Evolutionary conservation across 495 filamentous ascomycete species (phyloP).

Genomic region (Cercophora newfieldiana): DNA sequence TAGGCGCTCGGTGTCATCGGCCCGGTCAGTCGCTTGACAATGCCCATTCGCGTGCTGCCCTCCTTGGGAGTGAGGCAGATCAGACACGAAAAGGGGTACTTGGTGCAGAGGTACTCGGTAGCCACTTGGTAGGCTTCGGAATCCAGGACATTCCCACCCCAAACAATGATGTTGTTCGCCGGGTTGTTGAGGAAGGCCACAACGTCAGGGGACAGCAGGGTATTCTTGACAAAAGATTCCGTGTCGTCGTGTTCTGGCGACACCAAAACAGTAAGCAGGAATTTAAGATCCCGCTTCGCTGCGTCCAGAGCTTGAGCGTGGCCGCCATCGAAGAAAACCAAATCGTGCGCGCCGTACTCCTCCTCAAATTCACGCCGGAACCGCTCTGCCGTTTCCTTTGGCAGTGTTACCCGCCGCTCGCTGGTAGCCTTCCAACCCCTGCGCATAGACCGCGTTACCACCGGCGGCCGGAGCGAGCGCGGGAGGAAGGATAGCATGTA

Average conservation of each 20-base stretch:
- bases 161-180: slow-evolving; percentile 75
- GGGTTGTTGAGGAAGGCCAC: slow-evolving; percentile 69
- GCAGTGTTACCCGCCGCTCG: slow-evolving; percentile 71
- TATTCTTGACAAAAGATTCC: slow-evolving; percentile 76
- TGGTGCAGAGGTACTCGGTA: slow-evolving; percentile 76
- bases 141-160: slow-evolving; percentile 89
- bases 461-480: slow-evolving; percentile 56
- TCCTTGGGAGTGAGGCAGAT: slow-evolving; percentile 80
- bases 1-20: slow-evolving; percentile 65
- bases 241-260: slow-evolving; percentile 95
- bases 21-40: slow-evolving; percentile 72
- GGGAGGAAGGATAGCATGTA: slow-evolving; percentile 66
- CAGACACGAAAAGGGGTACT: slow-evolving; percentile 84
- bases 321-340: slow-evolving; percentile 79
- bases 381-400: slow-evolving; percentile 82
- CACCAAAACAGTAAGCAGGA: slow-evolving; percentile 79
- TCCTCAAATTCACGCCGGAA: slow-evolving; percentile 94
- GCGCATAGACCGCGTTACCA: slow-evolving; percentile 56
- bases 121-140: slow-evolving; percentile 92
- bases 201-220: slow-evolving; percentile 73
- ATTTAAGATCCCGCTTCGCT: slow-evolving; percentile 88
- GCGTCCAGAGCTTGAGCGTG: slow-evolving; percentile 87
- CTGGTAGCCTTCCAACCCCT: slow-evolving; percentile 62
- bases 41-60: slow-evolving; percentile 81
- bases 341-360: slow-evolving; percentile 69